Base-by-base conservation (phyloP, 495 filamentous ascomycete genomes). In the Evansstolkia leycettana region DNA sequence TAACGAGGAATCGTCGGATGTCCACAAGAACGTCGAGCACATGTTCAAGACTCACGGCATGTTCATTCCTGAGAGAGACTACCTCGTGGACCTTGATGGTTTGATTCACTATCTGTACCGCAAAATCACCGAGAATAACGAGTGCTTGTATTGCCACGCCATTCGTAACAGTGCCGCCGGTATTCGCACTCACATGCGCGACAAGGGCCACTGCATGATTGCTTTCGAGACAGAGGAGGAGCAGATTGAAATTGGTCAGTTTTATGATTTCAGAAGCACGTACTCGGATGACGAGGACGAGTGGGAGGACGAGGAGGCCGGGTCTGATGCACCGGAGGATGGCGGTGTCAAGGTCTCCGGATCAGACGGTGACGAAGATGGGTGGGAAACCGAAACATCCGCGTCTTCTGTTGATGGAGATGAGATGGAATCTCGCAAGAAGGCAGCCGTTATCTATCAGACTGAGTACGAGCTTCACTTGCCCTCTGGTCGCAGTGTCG, bases 161-260 rank as follows among this genome's bases (percentile, higher is more conserved):
- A 51, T 75, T 17, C 80, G 84, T 51, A 75, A 76, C 39, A 84
- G 76, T 16, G 62, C 77, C 1, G 70, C 73, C 36, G 86, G 82
- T 10, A 71, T 84, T 25, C 84, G 90, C 41, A 92, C 84, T 0
- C 90, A 99, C 55, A 99, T 99, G 90, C 78, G 80, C 23, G 90
- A 99, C 55, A 88, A 86, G 58, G 77, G 83, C 7, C 90, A 99
- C 57, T 95, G 87, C 65, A 93, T 84, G 73, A 88, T 99, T 42
- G 87, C 84, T 1, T 99, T 92, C 55, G 79, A 81, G 29, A 77
- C 75, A 0, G 84, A 94, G 50, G 81, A 81, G 23, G 86, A 99
- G 50, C 85, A 94, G 60, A 67, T 99, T 12, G 86, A 92, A 36
- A 80, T 99, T 40, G 92, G 90, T n/a, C 82, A 96, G 30, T 96